Evolutionary conservation across 78 protist species (phyloP).

Genomic region (Polysphondylium violaceum): DNA sequence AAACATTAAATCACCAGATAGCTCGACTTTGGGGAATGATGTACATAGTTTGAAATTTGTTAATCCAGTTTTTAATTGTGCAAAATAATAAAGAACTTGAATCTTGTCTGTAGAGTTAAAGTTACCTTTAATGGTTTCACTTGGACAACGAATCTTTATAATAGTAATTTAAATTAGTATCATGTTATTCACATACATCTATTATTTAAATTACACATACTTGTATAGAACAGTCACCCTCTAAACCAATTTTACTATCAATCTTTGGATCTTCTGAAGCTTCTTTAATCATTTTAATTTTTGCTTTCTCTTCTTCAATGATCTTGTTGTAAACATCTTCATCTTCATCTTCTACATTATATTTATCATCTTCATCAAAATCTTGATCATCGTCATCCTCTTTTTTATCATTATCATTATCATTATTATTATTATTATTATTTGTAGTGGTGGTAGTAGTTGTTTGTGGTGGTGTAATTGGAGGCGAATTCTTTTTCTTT

Average conservation of each 20-base stretch:
- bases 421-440: not conserved
- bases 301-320: not conserved
- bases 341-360: constrained; percentile 12
- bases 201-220: not conserved
- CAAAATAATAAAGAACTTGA: constrained; percentile 44
- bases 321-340: not conserved
- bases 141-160: constrained; percentile 24
- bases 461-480: constrained; percentile 13
- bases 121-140: constrained; percentile 39
- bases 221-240: constrained; percentile 60
- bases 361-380: constrained; percentile 11
- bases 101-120: constrained; percentile 36
- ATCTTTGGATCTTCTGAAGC: not conserved
- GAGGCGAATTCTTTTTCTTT: not conserved
- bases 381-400: constrained; percentile 17
- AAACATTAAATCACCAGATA: constrained; percentile 37
- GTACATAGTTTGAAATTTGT: constrained; percentile 43
- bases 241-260: constrained; percentile 8
- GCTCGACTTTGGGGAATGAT: constrained; percentile 45
- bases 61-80: constrained; percentile 32
- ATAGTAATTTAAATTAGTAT: too few species aligned
- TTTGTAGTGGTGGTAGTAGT: constrained; percentile 1
- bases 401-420: not conserved
- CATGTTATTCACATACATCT: not conserved
- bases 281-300: constrained; percentile 1